A percentile compares a stretch with the other conserved stretches of the same genome.
Conservation (phyloP, 1,284 basidiomycete species). For the Cutaneotrichosporon arboriforme region DNA sequence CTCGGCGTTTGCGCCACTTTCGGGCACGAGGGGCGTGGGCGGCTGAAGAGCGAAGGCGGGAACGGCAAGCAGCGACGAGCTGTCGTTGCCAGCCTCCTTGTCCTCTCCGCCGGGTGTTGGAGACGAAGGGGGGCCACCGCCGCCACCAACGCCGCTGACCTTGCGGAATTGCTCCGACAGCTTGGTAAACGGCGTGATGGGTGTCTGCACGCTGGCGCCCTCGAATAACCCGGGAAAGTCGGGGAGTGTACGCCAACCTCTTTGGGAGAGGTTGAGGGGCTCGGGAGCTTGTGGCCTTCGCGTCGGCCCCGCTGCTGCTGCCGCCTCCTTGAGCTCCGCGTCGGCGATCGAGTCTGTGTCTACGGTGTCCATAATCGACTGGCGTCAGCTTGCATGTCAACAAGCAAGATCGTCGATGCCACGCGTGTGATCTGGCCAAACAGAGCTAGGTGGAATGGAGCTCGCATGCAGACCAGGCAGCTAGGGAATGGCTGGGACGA, state of each 20-base stretch:
- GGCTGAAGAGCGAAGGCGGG: not conserved
- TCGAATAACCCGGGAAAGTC: not conserved
- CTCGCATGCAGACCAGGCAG: no score
- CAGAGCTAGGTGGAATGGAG: no score
- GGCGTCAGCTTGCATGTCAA: no score
- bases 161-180: not conserved
- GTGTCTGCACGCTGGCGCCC: not conserved
- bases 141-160: not conserved
- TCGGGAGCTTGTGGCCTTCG: not conserved
- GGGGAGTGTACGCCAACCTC: not conserved
- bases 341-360: no score
- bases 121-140: not conserved
- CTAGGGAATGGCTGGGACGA: no score
- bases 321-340: no score
- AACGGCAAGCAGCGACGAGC: not conserved
- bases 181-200: not conserved
- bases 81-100: no score
- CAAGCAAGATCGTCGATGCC: no score
- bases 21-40: not conserved
- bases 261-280: not conserved
- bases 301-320: no score
- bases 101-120: no score
- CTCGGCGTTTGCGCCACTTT: not conserved
- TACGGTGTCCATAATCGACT: no score
- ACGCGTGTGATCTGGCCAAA: no score